Base-by-base conservation (phyloP, 768 basidiomycete genomes). In the Saitozyma podzolica region DNA sequence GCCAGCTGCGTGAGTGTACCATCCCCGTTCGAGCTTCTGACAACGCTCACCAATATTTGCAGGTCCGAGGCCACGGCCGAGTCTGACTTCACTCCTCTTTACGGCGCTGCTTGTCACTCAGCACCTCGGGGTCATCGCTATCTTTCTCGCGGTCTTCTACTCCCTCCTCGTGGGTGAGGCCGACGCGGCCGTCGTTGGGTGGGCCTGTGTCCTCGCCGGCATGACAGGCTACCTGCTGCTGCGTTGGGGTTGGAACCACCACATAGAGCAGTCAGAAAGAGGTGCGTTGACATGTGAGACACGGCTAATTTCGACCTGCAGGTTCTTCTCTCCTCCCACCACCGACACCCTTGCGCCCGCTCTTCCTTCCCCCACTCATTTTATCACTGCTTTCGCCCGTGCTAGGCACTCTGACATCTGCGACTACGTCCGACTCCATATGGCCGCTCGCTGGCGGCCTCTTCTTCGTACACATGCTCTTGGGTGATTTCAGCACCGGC, bases 351-450 rank as follows among this genome's bases (percentile, higher is more conserved):
- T 53, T 76, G 3, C 63, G 72, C 42, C 62, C 72, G 2, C 63
- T 76, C 13, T 50, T 97, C 50, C 83, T 97, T 62, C 89, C 94
- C 67, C 90, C 95, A 73, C 84, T 96, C 20, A 86, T 90, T 8
- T 84, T 99, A 63, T 87, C 96, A 82, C 88, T 92, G 14, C 83
- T 97, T 58, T 88, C 93, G 3, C 96, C 96, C 13, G 89, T 97
- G 9, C 82, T 98, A 59, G 86, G 88, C 73, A 97, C 95, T 6
- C 81, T 99, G 73, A 95, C 92, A 39, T 89, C 91, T 45, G 91
- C 94, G 29, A 97, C 94, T 5, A 96, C 95, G 45, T 90, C 90
- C 11, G 96, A 99, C 78, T 92, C 92, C 39, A 94, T 98, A 67
- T 97, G 92, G 92, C 93, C 95, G 7, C 81, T 97, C 55, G 86